These are phyloP conservation scores for Trifolium repens DNA, from an alignment of 306 rosid genomes.

Conservation along the genomic window DNA sequence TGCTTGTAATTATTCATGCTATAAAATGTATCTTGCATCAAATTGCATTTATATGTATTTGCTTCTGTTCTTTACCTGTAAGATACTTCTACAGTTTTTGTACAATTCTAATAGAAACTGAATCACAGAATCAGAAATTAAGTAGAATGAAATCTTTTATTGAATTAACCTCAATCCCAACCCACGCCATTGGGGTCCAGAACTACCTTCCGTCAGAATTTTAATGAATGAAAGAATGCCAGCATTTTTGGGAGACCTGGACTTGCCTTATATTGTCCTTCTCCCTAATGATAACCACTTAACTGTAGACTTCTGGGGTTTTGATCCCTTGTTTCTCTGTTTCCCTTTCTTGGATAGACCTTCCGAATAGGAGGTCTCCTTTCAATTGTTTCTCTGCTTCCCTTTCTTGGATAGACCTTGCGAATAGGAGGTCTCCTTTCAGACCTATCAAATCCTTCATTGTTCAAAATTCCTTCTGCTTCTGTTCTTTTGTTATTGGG, in stretches of 20 bases:
- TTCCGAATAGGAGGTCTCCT: too few relatives aligned
- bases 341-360: too few relatives aligned
- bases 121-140: not conserved
- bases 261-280: not conserved
- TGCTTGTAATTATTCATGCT: conserved; percentile 15
- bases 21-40: conserved; percentile 27
- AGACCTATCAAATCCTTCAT: too few relatives aligned
- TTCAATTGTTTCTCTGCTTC: too few relatives aligned
- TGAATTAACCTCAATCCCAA: not conserved
- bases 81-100: conserved; percentile 13
- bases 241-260: not conserved
- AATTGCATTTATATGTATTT: conserved; percentile 38
- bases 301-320: not conserved
- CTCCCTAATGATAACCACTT: too few relatives aligned
- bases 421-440: too few relatives aligned
- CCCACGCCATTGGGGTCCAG: not conserved
- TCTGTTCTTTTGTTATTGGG: not conserved
- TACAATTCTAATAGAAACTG: not conserved
- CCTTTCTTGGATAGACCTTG: too few relatives aligned
- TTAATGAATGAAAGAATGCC: not conserved
- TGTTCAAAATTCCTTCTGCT: not conserved
- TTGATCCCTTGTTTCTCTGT: too few relatives aligned
- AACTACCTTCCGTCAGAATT: not conserved
- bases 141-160: not conserved
- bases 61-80: conserved; percentile 12